phyloP scores from a whole-genome alignment of 345 rosid species.

The Litchi chinensis region DNA sequence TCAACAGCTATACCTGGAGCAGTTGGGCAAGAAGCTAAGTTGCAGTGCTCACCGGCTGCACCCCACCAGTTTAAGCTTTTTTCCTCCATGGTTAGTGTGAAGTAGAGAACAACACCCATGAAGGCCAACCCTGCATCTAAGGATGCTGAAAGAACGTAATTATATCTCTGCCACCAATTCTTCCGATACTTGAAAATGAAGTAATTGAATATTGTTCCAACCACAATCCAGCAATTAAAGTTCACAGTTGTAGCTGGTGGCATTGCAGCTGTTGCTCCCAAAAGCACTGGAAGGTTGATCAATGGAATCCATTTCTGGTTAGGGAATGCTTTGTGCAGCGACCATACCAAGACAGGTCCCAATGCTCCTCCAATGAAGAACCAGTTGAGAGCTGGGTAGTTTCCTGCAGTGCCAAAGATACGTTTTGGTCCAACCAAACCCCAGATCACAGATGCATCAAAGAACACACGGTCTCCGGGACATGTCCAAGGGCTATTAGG shows the following conservation, averaged over 20 bases:
- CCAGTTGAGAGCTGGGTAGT: conserved; percentile 57
- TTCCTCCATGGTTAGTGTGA: conserved; percentile 42
- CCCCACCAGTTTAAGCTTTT: conserved; percentile 54
- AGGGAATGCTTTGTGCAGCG: conserved; percentile 49
- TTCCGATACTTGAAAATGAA: conserved; percentile 47
- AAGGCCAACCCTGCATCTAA: conserved; percentile 62
- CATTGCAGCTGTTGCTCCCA: conserved; percentile 55
- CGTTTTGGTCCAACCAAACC: conserved; percentile 58
- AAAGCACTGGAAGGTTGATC: conserved; percentile 56
- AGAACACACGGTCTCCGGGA: conserved; percentile 57
- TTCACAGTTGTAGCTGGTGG: conserved; percentile 62
- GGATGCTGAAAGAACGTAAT: conserved; percentile 62
- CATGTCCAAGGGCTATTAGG: conserved; percentile 66
- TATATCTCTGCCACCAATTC: conserved; percentile 66
- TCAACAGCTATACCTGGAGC: conserved; percentile 47
- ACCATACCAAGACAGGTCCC: conserved; percentile 51
- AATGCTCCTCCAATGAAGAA: conserved; percentile 58
- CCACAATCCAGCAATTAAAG: conserved; percentile 51
- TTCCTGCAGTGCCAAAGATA: conserved; percentile 50
- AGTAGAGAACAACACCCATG: conserved; percentile 58
- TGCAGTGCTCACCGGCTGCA: conserved; percentile 46
- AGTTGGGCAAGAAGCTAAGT: conserved; percentile 57
- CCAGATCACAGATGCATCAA: conserved; percentile 65
- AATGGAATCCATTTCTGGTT: conserved; percentile 46
- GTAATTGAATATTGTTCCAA: conserved; percentile 52